A percentile compares a stretch with the other conserved stretches of the same genome.
Conservation (phyloP, 805 yeast genomes). For the Candida arabinofermentans region DNA sequence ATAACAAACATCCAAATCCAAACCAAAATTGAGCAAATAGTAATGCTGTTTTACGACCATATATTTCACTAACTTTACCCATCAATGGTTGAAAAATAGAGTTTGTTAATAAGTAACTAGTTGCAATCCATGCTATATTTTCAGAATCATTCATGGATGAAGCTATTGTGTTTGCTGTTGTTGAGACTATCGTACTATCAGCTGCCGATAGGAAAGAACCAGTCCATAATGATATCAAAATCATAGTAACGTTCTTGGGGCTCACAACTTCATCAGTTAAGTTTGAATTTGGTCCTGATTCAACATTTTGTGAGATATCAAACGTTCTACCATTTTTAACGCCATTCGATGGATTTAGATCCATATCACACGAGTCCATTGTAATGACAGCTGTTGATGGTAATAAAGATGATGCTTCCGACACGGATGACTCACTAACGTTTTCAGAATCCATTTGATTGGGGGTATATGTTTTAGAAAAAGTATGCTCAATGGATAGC, state of each 20-base stretch:
- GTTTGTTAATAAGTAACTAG: slow-evolving; percentile 63
- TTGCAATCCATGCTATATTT: slow-evolving; percentile 64
- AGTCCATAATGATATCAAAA: slow-evolving; percentile 37
- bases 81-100: slow-evolving; percentile 73
- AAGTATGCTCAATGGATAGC: no score
- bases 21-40: slow-evolving; percentile 42
- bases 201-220: slow-evolving; percentile 50
- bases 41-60: slow-evolving; percentile 48
- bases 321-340: no score
- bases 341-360: no score
- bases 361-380: no score
- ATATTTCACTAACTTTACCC: slow-evolving; percentile 66
- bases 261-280: slow-evolving; percentile 14
- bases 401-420: not conserved
- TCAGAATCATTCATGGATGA: slow-evolving; percentile 51
- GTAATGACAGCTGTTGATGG: no score
- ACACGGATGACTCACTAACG: not conserved
- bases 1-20: slow-evolving; percentile 40
- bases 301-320: no score
- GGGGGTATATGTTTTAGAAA: no score
- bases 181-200: slow-evolving; percentile 59
- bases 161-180: slow-evolving; percentile 55
- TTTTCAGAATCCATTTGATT: not conserved
- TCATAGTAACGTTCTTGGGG: slow-evolving; percentile 17
- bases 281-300: not conserved